These are phyloP conservation scores for Suillus brevipes DNA, from an alignment of 768 basidiomycete species.

Conservation along the genomic window DNA sequence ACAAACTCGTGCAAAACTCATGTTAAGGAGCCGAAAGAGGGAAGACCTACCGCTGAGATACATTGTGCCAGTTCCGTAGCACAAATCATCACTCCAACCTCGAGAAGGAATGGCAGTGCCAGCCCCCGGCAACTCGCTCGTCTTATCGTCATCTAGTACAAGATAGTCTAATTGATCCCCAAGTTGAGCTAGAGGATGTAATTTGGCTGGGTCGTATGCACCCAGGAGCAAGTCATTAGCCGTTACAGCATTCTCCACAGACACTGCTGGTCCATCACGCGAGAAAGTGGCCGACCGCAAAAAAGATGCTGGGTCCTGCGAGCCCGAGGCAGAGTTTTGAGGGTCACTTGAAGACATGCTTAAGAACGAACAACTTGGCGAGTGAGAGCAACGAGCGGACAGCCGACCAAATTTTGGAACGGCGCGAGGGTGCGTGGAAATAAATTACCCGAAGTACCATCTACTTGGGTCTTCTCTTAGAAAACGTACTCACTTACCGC, in stretches of 20 bases:
- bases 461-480: not conserved
- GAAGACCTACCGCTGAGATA: conserved; percentile 88
- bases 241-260: conserved; percentile 63
- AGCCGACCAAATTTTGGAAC: conserved; percentile 27
- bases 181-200: conserved; percentile 92
- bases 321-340: conserved; percentile 34
- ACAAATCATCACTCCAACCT: conserved; percentile 99
- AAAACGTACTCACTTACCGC: conserved; percentile 12
- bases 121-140: conserved; percentile 85
- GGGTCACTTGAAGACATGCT: conserved; percentile 32
- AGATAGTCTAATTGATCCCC: conserved; percentile 95
- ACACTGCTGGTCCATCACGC: conserved; percentile 33
- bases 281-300: conserved; percentile 52
- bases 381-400: conserved; percentile 20
- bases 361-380: conserved; percentile 15
- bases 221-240: conserved; percentile 86
- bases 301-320: conserved; percentile 47
- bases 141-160: conserved; percentile 95
- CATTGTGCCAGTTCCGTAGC: conserved; percentile 98
- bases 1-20: conserved; percentile 46
- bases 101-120: conserved; percentile 89
- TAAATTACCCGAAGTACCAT: conserved; percentile 10
- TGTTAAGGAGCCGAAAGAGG: conserved; percentile 57
- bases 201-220: conserved; percentile 86
- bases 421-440: conserved; percentile 28